Base-by-base conservation (phyloP, 805 yeast species). In the Zygosaccharomyces gambellarensis region DNA sequence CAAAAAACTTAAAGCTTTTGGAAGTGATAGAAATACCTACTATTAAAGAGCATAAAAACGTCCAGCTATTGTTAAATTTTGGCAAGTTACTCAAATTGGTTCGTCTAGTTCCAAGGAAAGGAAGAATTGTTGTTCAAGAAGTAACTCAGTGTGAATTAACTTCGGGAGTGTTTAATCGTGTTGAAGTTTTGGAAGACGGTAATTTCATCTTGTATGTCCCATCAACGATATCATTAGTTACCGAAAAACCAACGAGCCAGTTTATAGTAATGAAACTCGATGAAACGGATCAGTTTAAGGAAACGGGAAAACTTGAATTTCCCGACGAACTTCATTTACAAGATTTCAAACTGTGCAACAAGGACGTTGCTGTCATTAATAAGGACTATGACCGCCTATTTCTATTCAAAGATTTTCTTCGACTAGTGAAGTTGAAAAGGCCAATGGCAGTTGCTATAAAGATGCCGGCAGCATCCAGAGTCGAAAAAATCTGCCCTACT, bases 1-100 rank as follows among this genome's bases (percentile, higher is more conserved):
- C 45, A 10, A 36, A 32, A 5, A 19, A 41, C 12, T 43, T 29
- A 22, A 36, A 39, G 12, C 36, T 59, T 5, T 17, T 44, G 3
- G 51, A 51, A 40, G 48, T 57, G 3, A 50, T 55, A 2, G 62
- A 57, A 43, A 17, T 52, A 14, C 31, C 42, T 7, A 14, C 25
- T 11, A 25, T 17, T 8, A 42, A 42, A 10, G 29, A 21, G 38
- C 29, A 34, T 4, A 34, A 39, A 19, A 11, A 46, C 17, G 54
- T 50, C 8, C 38, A 32, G 3, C 21, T 61, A 21, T 30, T 60
- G 5, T 17, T 62, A 11, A 34, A 39, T 44, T 60, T 51, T 44
- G 55, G 50, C 19, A 25, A 39, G 5, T n/a, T 40, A 12, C 46
- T 62, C 0, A 58, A 60, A 40, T 41, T 55, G 17, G 55, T 58